A percentile compares a stretch with the other conserved stretches of the same genome.
Evolutionary conservation across 1,284 basidiomycete species (phyloP).

Genomic region (Trichosporon ovoides): DNA sequence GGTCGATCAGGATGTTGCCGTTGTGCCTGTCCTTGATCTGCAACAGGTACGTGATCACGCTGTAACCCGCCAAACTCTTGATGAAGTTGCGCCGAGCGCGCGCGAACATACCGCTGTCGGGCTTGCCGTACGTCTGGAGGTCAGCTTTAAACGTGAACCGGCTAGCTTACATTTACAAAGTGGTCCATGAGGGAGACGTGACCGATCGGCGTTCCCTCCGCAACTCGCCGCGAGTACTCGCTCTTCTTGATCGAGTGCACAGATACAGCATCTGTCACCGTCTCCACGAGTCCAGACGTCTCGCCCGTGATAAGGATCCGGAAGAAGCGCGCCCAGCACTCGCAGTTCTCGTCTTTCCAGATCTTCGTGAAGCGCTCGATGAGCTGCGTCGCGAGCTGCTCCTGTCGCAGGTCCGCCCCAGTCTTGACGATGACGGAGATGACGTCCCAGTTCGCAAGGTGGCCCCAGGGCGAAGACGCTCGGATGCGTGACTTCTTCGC

Average conservation of each 20-base stretch:
- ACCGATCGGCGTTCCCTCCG: constrained; percentile 65
- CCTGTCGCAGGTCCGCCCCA: constrained; percentile 92
- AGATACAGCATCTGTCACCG: constrained; percentile 92
- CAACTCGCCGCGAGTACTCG: constrained; percentile 82
- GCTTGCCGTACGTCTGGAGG: constrained; percentile 77
- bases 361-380: constrained; percentile 89
- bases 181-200: constrained; percentile 85
- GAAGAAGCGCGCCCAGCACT: constrained; percentile 84
- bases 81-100: constrained; percentile 88
- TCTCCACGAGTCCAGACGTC: constrained; percentile 86
- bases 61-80: constrained; percentile 91
- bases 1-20: constrained; percentile 94
- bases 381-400: constrained; percentile 93
- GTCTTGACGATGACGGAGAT: constrained; percentile 98
- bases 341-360: constrained; percentile 87
- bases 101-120: constrained; percentile 73
- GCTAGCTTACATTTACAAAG: constrained; percentile 66
- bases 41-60: constrained; percentile 86
- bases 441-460: constrained; percentile 70
- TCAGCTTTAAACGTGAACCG: background rate
- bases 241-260: constrained; percentile 99
- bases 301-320: constrained; percentile 92
- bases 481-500: constrained; percentile 93
- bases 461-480: constrained; percentile 88
- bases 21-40: constrained; percentile 99